Evolutionary conservation across 495 filamentous ascomycete genomes (phyloP).

Genomic region (Penicillium soppii): DNA sequence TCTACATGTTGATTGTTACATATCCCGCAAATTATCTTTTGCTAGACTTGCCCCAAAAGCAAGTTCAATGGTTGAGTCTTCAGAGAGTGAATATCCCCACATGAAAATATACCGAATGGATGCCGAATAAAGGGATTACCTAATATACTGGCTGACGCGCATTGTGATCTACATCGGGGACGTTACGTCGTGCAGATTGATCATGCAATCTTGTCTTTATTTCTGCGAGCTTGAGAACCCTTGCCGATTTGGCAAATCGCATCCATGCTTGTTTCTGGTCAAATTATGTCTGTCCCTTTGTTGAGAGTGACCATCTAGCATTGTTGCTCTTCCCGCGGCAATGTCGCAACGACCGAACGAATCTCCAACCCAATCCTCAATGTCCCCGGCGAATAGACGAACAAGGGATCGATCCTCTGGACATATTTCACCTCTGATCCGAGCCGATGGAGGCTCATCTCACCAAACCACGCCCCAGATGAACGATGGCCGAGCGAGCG

Average conservation of each 20-base stretch:
- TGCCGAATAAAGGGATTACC: conserved; percentile 14
- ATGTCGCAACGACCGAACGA: conserved; percentile 28
- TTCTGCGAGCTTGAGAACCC: neutral
- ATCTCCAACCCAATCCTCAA: conserved; percentile 12
- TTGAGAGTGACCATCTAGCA: conserved; percentile 25
- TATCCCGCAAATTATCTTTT: no score
- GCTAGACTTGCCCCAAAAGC: no score
- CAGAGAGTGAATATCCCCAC: no score
- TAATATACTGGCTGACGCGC: conserved; percentile 18
- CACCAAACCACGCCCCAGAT: conserved; percentile 23
- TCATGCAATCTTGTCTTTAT: neutral
- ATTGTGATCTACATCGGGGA: conserved; percentile 15
- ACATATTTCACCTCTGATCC: conserved; percentile 5
- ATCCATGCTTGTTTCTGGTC: conserved; percentile 20
- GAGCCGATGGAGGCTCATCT: conserved; percentile 19
- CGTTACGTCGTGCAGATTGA: conserved; percentile 4
- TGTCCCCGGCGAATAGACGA: conserved; percentile 16
- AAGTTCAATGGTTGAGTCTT: no score
- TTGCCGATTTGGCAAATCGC: neutral
- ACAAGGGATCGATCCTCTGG: conserved; percentile 2
- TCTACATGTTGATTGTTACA: neutral
- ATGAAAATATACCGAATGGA: no score
- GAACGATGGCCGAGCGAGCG: conserved; percentile 32
- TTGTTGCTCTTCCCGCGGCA: conserved; percentile 15
- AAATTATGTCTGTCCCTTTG: conserved; percentile 21